Percentiles rank a stretch among this genome's conserved stretches.
Evolutionary conservation across 257 asterid genomes (phyloP).

Genomic region (Prunella vulgaris): DNA sequence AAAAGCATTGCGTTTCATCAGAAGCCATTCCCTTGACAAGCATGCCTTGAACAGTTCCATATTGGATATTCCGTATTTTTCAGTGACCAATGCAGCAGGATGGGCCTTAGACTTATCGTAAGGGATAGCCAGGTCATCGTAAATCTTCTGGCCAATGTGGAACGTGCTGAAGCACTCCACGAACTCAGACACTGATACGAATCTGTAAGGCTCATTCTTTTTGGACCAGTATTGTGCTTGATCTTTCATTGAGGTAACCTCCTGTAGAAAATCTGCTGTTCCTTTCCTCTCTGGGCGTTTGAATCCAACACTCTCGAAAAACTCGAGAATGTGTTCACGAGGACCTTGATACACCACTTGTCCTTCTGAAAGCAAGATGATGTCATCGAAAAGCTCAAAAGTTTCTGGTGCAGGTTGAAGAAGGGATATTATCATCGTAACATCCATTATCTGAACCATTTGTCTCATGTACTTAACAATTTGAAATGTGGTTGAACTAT

Average conservation of each 20-base stretch:
- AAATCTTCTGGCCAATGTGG: conserved; percentile 62
- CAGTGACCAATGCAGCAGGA: conserved; percentile 92
- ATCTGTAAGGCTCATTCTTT: conserved; percentile 58
- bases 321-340: conserved; percentile 71
- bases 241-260: conserved; percentile 84
- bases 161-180: conserved; percentile 58
- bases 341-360: conserved; percentile 85
- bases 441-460: conserved; percentile 91
- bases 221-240: conserved; percentile 90
- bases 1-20: conserved; percentile 78
- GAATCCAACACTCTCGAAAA: conserved; percentile 80
- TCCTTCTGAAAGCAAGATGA: conserved; percentile 82
- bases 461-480: conserved; percentile 81
- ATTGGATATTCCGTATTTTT: conserved; percentile 78
- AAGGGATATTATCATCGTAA: conserved; percentile 85
- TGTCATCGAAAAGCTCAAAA: conserved; percentile 83
- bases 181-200: conserved; percentile 61
- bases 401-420: conserved; percentile 98
- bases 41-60: conserved; percentile 72
- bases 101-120: conserved; percentile 63
- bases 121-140: conserved; percentile 65
- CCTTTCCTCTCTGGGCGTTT: conserved; percentile 95
- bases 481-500: conserved; percentile 90
- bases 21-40: conserved; percentile 84
- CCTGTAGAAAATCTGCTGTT: conserved; percentile 90